These are phyloP conservation scores for Hsuehochloa calcarea DNA, from an alignment of 176 grass and related monocot genomes.

Conservation along the genomic window DNA sequence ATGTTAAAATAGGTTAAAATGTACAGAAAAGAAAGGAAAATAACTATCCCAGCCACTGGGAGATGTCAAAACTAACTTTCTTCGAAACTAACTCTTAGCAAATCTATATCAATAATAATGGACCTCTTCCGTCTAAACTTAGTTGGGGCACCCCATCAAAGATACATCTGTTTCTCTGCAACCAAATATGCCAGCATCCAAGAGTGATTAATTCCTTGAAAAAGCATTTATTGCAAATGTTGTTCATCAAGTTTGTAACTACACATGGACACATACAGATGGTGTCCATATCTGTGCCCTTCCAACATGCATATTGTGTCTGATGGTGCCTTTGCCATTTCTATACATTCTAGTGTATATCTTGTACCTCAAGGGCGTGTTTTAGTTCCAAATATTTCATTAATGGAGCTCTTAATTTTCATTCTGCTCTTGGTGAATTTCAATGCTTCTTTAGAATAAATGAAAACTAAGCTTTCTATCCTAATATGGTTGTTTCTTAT, in stretches of 20 bases:
- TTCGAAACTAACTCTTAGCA: too few species aligned
- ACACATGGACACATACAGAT: background rate
- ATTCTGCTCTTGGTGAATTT: background rate
- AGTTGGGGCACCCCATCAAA: too few species aligned
- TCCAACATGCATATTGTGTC: constrained; percentile 2
- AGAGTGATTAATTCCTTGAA: too few species aligned
- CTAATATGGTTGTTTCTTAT: constrained; percentile 36
- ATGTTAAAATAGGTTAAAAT: too few species aligned
- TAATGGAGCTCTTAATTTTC: background rate
- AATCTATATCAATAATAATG: too few species aligned
- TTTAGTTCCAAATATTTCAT: constrained; percentile 3
- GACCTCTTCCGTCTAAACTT: too few species aligned
- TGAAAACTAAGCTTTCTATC: constrained; percentile 8
- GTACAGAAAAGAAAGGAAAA: too few species aligned
- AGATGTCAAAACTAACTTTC: too few species aligned
- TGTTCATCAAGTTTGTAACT: background rate
- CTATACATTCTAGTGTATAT: background rate
- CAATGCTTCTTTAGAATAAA: constrained; percentile 7
- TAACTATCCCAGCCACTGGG: too few species aligned
- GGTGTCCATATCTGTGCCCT: background rate
- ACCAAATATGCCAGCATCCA: too few species aligned
- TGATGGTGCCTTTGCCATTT: background rate
- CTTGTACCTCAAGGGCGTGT: constrained; percentile 2
- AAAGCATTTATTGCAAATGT: background rate
- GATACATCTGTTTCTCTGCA: too few species aligned